These are phyloP conservation scores for Colletotrichum lini DNA, from an alignment of 2,329 filamentous ascomycete genomes.

Conservation along the genomic window DNA sequence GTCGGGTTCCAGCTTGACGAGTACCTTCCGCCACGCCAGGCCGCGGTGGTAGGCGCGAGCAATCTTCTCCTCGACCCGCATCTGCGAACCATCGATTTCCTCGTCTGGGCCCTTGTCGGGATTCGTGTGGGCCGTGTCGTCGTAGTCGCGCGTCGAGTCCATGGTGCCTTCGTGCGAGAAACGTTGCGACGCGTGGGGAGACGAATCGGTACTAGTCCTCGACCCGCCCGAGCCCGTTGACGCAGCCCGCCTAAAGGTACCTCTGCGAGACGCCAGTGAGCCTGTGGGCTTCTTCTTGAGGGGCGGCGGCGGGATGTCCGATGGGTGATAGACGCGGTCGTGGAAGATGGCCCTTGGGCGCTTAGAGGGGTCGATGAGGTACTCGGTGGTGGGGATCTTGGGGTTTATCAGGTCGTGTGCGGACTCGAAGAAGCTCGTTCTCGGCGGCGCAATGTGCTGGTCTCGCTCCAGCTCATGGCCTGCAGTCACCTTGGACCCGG, in stretches of 20 bases:
- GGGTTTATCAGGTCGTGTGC: slow-evolving; percentile 94
- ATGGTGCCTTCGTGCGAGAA: slow-evolving; percentile 60
- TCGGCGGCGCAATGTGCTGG: slow-evolving; percentile 80
- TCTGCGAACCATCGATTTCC: slow-evolving; percentile 71
- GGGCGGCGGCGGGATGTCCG: slow-evolving; percentile 90
- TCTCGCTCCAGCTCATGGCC: slow-evolving; percentile 65
- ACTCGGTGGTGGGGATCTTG: slow-evolving; percentile 85
- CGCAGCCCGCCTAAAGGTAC: slow-evolving; percentile 46
- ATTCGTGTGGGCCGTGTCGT: slow-evolving; percentile 64
- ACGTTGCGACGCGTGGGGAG: slow-evolving; percentile 46
- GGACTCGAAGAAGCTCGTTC: slow-evolving; percentile 94
- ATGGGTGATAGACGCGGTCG: slow-evolving; percentile 93
- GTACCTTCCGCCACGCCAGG: slow-evolving; percentile 94
- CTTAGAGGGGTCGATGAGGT: slow-evolving; percentile 85
- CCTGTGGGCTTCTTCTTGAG: slow-evolving; percentile 67
- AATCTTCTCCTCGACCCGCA: slow-evolving; percentile 98
- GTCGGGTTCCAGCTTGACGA: slow-evolving; percentile 95
- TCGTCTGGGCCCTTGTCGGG: slow-evolving; percentile 58
- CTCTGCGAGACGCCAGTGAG: slow-evolving; percentile 52
- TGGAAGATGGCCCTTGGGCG: slow-evolving; percentile 95
- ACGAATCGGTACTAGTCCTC: slow-evolving; percentile 44
- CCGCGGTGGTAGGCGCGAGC: slow-evolving; percentile 94
- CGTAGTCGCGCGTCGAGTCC: slow-evolving; percentile 64
- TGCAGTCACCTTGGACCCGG: slow-evolving; percentile 60
- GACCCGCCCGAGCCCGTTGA: slow-evolving; percentile 37